Conservation (phyloP, 768 basidiomycete species). For the Boletus reticuloceps region DNA sequence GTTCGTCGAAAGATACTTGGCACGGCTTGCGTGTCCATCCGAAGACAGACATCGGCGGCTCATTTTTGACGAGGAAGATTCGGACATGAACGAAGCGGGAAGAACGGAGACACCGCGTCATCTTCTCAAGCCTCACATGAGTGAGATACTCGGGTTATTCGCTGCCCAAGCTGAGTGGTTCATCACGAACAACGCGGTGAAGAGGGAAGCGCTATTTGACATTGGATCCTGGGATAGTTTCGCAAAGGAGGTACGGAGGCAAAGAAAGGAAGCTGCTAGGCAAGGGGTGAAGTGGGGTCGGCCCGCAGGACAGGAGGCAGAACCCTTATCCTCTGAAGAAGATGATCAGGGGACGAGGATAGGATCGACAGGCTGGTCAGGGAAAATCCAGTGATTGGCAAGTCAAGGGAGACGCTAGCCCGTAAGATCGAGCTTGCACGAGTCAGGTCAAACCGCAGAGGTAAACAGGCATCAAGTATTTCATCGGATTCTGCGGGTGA, state of each 20-base stretch:
- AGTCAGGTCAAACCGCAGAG: neutral
- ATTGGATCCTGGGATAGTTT: slow-evolving; percentile 48
- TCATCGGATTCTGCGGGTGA: slow-evolving; percentile 26
- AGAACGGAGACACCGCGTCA: slow-evolving; percentile 35
- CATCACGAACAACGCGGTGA: slow-evolving; percentile 43
- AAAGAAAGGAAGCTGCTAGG: slow-evolving; percentile 32
- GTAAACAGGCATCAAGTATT: neutral
- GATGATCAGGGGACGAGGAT: slow-evolving; percentile 2
- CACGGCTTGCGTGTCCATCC: slow-evolving; percentile 22
- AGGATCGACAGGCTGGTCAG: slow-evolving; percentile 10
- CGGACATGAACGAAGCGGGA: slow-evolving; percentile 30
- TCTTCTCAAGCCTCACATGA: slow-evolving; percentile 46
- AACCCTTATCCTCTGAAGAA: slow-evolving; percentile 7
- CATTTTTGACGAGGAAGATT: slow-evolving; percentile 34
- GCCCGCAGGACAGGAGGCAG: slow-evolving; percentile 15
- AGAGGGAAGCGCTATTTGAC: slow-evolving; percentile 36
- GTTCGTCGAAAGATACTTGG: slow-evolving; percentile 45
- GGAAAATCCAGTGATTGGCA: slow-evolving; percentile 30
- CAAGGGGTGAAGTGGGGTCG: slow-evolving; percentile 23
- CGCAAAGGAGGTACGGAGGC: slow-evolving; percentile 31
- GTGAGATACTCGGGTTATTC: slow-evolving; percentile 50
- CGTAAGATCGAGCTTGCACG: slow-evolving; percentile 22
- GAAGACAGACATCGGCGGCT: slow-evolving; percentile 33
- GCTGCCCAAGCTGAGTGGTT: slow-evolving; percentile 62
- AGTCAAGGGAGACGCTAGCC: slow-evolving; percentile 11